Base-by-base conservation (phyloP, 768 basidiomycete species). In the Dacryopinax primogenitus region DNA sequence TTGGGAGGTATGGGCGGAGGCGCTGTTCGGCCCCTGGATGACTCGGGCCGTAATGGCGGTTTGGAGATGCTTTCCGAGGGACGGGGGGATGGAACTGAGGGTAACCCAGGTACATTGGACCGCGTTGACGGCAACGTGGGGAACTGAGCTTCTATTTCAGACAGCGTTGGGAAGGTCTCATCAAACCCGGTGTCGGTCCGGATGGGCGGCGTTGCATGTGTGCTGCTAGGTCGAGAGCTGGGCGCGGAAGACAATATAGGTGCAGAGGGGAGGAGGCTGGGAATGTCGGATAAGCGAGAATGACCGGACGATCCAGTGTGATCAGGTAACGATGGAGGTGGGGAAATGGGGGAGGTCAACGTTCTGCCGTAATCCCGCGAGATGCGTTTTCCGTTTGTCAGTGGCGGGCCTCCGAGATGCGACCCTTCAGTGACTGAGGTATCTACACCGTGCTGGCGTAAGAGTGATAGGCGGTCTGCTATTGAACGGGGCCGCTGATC, bases 111-210 rank as follows among this genome's bases (percentile, higher is more conserved):
- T n/a, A 23, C 30, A 62, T 1, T 41, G 67, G 62, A 65, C 58
- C 16, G 67, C 30, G 26, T 61, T 39, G 61, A 66, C 47, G 30
- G 32, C 63, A 58, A 33, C 62, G 32, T 16, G 33, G 23, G 62
- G 65, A 33, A 51, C 64, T 63, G 44, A 63, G 62, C 45, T 65
- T 58, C 51, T 15, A 58, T 23, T 28, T 23, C 67, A 44, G 66
- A 65, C n/a, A 91, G 87, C 9, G 88, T 81, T 0, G 88, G 88
- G 67, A 90, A 91, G n/a, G 80, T 73, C 62, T 82, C 80, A 3
- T 80, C 74, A 70, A 89, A 88, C 34, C 83, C 84, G 7, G 80
- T 76, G n/a, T 67, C 66, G 32, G 66, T 67, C 4, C 63, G 65
- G 26, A 67, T n/a, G 28, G 58, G 67, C 44, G 23, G 39, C 6